Evolutionary conservation across 2,329 filamentous ascomycete species (phyloP), one percentile per base, ranked within the genome.

Genomic region (Chalaropsis thielavioides): DNA sequence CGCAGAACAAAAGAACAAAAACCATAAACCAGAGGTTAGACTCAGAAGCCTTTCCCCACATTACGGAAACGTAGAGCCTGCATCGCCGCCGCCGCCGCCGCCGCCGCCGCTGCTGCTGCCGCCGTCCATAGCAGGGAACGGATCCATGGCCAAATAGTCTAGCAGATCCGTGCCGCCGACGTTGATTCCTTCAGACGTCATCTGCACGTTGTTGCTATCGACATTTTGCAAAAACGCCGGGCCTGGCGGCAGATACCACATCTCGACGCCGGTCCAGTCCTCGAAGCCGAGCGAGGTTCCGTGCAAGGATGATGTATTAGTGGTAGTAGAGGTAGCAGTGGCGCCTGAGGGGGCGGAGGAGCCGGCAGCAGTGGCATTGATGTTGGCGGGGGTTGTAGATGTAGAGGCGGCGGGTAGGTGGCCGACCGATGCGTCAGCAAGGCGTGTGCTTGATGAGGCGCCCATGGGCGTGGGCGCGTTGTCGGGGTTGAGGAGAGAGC

Each of bases 121-220:
- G 51, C 15, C 38, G 59, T 66, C 65, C 7, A 66, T 63, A 54
- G 51, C 35, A n/a, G 41, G 65, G 35, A 66, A 66, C 27, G 75
- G 72, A 46, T 83, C 83, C 80, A 86, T 83, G 7, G 82, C 81
- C 83, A 87, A 86, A 68, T 84, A 86, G 70, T 88, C 85, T 15
- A 88, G 77, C 69, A 88, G 71, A 71, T 88, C 85, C 40, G 87
- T 76, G 0, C 85, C 85, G 10, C 83, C 84, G 1, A 87, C 81
- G 69, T 86, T 86, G 61, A 87, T 81, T 35, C 84, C 84, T 69
- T 87, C 84, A 8, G 84, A 82, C 2, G 83, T 86, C 81, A 86
- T 86, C 54, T 83, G 83, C 10, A 86, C 83, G 6, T 78, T 78
- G 41, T 79, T 78, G 68, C 83, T 83, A 67, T 81, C 81, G 70